These are phyloP conservation scores for Streptanthus diversifolius DNA, from an alignment of 345 rosid genomes.

Conservation along the genomic window DNA sequence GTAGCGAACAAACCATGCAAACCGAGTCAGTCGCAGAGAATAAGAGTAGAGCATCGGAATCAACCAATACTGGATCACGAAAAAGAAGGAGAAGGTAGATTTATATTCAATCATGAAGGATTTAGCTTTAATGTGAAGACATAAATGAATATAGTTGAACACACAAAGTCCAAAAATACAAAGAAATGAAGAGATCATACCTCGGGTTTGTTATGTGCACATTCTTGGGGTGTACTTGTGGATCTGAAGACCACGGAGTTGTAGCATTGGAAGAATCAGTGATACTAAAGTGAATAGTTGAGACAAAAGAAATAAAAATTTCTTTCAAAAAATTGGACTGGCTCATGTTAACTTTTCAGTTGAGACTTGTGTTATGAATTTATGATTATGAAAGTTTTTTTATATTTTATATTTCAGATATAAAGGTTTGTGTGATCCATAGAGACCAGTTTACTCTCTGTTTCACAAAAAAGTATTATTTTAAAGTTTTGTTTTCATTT, in stretches of 20 bases:
- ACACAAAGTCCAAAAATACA: neutral
- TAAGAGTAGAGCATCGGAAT: neutral
- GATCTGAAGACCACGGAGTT: constrained; percentile 3
- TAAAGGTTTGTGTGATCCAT: neutral
- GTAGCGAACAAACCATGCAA: constrained; percentile 22
- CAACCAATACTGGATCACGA: constrained; percentile 16
- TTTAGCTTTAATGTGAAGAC: neutral
- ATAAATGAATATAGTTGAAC: neutral
- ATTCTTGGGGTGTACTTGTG: neutral
- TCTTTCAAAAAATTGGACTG: neutral
- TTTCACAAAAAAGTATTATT: too few relatives aligned
- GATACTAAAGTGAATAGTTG: neutral
- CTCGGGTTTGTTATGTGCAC: constrained; percentile 3
- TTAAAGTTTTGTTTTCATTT: too few relatives aligned
- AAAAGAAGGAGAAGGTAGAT: constrained; percentile 30
- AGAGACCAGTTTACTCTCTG: neutral
- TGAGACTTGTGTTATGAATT: neutral
- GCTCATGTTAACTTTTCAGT: neutral
- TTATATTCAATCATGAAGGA: constrained; percentile 2
- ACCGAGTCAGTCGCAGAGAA: constrained; percentile 10
- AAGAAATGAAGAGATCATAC: neutral
- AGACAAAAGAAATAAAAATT: neutral
- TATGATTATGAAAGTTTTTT: neutral
- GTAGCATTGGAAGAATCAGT: neutral
- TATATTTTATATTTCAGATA: too few relatives aligned